Conservation (phyloP, 192 early-diverging fungal species). For the Haplosporangium gracile region DNA sequence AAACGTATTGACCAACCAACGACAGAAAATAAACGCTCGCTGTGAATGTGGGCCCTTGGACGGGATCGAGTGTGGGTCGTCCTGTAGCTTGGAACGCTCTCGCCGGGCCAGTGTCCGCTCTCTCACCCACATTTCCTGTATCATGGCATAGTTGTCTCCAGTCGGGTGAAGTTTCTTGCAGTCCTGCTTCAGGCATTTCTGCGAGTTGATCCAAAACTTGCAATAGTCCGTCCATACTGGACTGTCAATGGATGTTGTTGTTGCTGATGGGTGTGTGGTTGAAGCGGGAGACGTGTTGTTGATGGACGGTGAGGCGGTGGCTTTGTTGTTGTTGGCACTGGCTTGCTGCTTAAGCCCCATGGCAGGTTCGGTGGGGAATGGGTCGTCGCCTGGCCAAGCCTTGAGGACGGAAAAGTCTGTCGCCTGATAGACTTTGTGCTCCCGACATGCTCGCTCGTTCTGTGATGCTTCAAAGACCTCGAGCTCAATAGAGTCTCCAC, state of each 20-base stretch:
- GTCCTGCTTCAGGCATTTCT: slow-evolving; percentile 26
- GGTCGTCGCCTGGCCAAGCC: slow-evolving; percentile 35
- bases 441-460: slow-evolving; percentile 24
- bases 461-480: slow-evolving; percentile 26
- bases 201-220: slow-evolving; percentile 56
- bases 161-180: slow-evolving; percentile 30
- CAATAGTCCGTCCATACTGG: slow-evolving; percentile 42
- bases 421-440: slow-evolving; percentile 42
- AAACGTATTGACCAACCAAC: slow-evolving; percentile 63
- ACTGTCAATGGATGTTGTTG: neutral
- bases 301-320: neutral
- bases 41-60: slow-evolving; percentile 62
- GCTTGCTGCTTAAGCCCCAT: slow-evolving; percentile 27
- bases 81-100: slow-evolving; percentile 41
- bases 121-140: slow-evolving; percentile 42
- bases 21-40: slow-evolving; percentile 64
- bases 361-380: slow-evolving; percentile 42
- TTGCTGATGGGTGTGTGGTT: neutral
- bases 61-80: slow-evolving; percentile 57
- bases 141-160: slow-evolving; percentile 14
- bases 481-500: slow-evolving; percentile 31
- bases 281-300: neutral
- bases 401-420: slow-evolving; percentile 27
- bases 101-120: slow-evolving; percentile 50
- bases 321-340: neutral